Evolutionary conservation across 2,329 filamentous ascomycete species (phyloP).

Genomic region (Elsinoe batatas): DNA sequence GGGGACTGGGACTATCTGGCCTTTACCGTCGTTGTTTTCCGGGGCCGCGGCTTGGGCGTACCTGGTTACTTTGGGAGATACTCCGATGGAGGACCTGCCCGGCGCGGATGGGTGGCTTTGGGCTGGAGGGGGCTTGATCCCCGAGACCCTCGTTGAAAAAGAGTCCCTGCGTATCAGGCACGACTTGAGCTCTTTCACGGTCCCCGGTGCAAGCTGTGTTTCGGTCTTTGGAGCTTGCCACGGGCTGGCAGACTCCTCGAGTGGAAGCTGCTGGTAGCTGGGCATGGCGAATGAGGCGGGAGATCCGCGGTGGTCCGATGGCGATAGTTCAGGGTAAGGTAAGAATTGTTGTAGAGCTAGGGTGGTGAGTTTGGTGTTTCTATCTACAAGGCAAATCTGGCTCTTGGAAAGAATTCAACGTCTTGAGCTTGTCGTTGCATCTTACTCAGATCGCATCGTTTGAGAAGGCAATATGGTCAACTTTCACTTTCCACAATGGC

Average conservation of each 20-base stretch:
- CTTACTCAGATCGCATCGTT: neutral
- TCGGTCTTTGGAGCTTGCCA: constrained; percentile 1
- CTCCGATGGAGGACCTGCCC: too few species aligned
- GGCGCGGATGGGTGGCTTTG: too few species aligned
- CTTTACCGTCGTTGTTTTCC: too few species aligned
- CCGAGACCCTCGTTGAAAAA: neutral
- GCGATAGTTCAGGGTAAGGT: neutral
- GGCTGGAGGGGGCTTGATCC: neutral
- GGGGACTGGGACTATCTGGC: too few species aligned
- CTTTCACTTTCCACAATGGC: constrained; percentile 10
- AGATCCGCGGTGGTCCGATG: constrained; percentile 1
- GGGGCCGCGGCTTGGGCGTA: too few species aligned
- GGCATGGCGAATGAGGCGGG: neutral
- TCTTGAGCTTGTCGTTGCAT: neutral
- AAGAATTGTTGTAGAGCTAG: neutral
- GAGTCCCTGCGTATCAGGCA: constrained; percentile 7
- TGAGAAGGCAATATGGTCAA: neutral
- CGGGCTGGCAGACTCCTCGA: neutral
- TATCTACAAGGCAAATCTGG: neutral
- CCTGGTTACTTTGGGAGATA: neutral
- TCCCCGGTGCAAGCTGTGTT: neutral
- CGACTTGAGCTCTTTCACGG: neutral
- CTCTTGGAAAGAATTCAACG: neutral
- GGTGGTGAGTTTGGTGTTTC: neutral
- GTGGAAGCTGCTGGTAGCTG: neutral